Evolutionary conservation across 2,329 filamentous ascomycete genomes (phyloP).

Genomic region (Penicillium sp.): DNA sequence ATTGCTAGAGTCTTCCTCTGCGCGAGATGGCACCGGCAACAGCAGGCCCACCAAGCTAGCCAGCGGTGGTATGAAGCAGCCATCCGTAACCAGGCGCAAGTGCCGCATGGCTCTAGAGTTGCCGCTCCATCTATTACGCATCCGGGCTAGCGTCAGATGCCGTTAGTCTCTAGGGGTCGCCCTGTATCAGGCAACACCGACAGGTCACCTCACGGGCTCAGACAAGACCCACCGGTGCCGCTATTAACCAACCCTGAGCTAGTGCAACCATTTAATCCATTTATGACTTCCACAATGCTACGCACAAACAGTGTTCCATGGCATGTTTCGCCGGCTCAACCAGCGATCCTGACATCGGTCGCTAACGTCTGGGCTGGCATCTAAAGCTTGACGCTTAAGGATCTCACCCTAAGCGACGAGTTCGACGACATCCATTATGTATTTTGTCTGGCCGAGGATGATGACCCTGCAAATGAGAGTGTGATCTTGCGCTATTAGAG

Average conservation of each 20-base stretch:
- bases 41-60: not conserved
- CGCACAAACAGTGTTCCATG: no score
- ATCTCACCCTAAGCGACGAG: not conserved
- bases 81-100: not conserved
- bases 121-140: not conserved
- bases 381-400: not conserved
- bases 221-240: not conserved
- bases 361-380: not conserved
- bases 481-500: not conserved
- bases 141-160: not conserved
- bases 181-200: not conserved
- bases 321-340: no score
- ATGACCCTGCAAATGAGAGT: not conserved
- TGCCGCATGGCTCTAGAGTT: not conserved
- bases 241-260: no score
- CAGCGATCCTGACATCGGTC: not conserved
- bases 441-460: not conserved
- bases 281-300: no score
- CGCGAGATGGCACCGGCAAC: not conserved
- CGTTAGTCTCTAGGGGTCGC: not conserved
- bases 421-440: not conserved
- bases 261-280: no score
- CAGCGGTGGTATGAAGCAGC: slow-evolving; percentile 2
- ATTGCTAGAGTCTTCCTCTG: not conserved
- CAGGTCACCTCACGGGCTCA: not conserved